Base-by-base conservation (phyloP, 768 basidiomycete species). In the Chlorophyllum brunneum region DNA sequence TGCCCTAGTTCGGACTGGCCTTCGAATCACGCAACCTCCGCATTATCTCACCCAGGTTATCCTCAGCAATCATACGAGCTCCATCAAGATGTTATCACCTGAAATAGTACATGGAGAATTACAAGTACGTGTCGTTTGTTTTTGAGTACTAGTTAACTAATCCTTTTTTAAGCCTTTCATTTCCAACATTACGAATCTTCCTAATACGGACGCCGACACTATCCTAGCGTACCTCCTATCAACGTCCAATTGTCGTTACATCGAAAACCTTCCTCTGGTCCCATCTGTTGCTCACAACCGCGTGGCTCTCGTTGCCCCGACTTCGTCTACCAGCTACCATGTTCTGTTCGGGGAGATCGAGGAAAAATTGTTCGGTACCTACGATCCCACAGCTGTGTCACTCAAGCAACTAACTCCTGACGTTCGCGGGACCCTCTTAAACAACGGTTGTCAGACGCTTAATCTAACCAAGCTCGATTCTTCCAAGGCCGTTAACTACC, bases 201-300 rank as follows among this genome's bases (percentile, higher is more conserved):
- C 23, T 20, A 39, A 44, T 23, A 41, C 34, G 1, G 57, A 58
- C 18, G 42, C 55, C 11, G 16, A 39, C 0, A 33, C 50, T 4
- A 50, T 74, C 22, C 56, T 66, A 10, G 51, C 53, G 3, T 79
- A 74, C 53, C 64, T 78, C 0, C 57, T 77, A 2, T 69, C 69
- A 1, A 61, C 62, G 0, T 47, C 58, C 0, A 58, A 71, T 22
- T 43, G 76, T 15, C 51, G 54, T 15, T 64, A 70, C 45, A 42
- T 79, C 6, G 51, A 67, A 10, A 68, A 64, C 1, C 59, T 79
- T 2, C 75, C 74, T 2, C 48, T 79, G 16, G 41, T 77, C 20
- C 65, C 67, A 0, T 50, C 67, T 1, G 56, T 67, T 1, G 63
- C 61, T 5, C 45, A 49, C n/a, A 36, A 9, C 16, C 46, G 46